Evolutionary conservation across 805 yeast species (phyloP), one percentile per base, ranked within the genome.

Genomic region (Cyberlindnera suaveolens): DNA sequence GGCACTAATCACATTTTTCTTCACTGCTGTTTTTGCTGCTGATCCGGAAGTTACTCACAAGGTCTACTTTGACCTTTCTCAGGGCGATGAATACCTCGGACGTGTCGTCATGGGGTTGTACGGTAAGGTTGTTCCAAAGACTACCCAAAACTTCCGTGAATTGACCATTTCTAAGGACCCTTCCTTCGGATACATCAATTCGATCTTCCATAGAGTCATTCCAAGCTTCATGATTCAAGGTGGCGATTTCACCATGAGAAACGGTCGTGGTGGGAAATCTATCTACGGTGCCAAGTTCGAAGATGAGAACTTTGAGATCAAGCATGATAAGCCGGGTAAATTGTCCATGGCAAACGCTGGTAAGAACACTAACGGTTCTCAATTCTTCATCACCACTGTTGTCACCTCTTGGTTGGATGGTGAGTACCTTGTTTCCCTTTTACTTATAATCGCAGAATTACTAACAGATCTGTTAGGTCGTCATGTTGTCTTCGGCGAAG

Each of bases 401-500:
- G 75, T 77, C 31, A 87, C 96, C 44, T 70, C 82, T 39, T 93
- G 99, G 98, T 78, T 93, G 61, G 88, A 93, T 61, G 93, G 95
- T 51, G 80, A 72, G 56, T 38, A 29, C 26, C 14, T 14, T 13
- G 15, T 14, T 15, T 16, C 17, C 3, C 15, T 29, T 23, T 30
- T 13, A 5, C 16, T 37, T 16, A 20, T 38, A 1, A n/a, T 10
- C 11, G 4, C 27, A 23, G 9, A 9, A 4, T n/a, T 30, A 30
- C 40, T 38, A 38, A 38, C 40, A 31, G 11, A 11, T n/a, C 14
- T 18, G 13, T 13, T 17, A 38, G 40, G 40, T 8, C 41, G 41
- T 33, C 99, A 93, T 66, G 99, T 93, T 61, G 99, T 93, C 34
- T 93, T 93, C 59, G 99, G 99, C 52, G 87, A 88, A 68, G 96